These are phyloP conservation scores for Botrytis tulipae DNA, from an alignment of 2,329 filamentous ascomycete genomes.

Conservation along the genomic window DNA sequence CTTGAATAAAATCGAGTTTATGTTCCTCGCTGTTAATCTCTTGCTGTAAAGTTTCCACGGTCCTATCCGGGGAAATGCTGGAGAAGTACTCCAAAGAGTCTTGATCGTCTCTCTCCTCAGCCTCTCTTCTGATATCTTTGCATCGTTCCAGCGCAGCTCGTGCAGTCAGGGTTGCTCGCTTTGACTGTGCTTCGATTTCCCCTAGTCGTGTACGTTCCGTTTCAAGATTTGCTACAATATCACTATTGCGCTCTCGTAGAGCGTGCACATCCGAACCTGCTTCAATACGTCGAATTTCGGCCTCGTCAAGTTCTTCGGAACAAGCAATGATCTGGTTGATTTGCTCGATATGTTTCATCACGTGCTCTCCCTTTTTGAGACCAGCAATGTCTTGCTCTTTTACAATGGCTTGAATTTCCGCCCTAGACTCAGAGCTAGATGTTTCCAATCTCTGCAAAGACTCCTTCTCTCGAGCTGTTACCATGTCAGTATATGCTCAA, in stretches of 20 bases:
- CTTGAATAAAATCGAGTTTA: constrained; percentile 76
- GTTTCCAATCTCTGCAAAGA: constrained; percentile 37
- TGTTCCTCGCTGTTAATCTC: constrained; percentile 73
- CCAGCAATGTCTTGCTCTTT: constrained; percentile 55
- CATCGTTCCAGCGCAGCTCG: constrained; percentile 44
- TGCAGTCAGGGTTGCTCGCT: constrained; percentile 41
- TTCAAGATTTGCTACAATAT: constrained; percentile 55
- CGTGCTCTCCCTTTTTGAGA: constrained; percentile 55
- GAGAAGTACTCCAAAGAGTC: constrained; percentile 43
- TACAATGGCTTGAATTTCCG: constrained; percentile 49
- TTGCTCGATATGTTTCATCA: constrained; percentile 54
- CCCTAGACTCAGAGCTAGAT: constrained; percentile 43
- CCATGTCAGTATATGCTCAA: constrained; percentile 28
- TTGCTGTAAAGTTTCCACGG: constrained; percentile 62
- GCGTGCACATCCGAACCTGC: constrained; percentile 75
- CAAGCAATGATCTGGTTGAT: constrained; percentile 61
- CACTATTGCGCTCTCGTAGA: constrained; percentile 63
- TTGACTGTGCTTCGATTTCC: constrained; percentile 42
- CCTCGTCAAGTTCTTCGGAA: constrained; percentile 65
- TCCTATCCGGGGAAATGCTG: constrained; percentile 49
- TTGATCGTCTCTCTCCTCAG: constrained; percentile 43
- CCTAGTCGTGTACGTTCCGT: constrained; percentile 44
- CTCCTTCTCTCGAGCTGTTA: constrained; percentile 41
- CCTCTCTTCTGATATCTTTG: constrained; percentile 34
- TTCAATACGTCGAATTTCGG: constrained; percentile 71